Conservation (phyloP, 2,329 filamentous ascomycete species). For the Sclerotinia nivalis region DNA sequence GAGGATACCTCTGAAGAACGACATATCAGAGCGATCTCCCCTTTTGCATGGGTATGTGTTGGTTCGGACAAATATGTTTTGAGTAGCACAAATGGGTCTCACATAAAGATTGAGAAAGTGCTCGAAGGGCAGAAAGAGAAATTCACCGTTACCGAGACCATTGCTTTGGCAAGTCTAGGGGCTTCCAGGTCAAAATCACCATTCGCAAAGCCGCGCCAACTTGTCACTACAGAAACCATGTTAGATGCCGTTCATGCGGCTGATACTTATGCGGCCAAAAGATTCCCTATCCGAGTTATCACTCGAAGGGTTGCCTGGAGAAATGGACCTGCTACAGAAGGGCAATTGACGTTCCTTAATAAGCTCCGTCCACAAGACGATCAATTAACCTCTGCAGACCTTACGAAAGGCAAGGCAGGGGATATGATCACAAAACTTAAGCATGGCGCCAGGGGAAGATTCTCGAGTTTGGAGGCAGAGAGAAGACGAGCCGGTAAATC, state of each 20-base stretch:
- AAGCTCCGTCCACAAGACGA: conserved; percentile 58
- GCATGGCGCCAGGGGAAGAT: conserved; percentile 73
- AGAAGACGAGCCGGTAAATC: conserved; percentile 52
- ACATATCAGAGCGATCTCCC: conserved; percentile 75
- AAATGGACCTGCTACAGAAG: conserved; percentile 59
- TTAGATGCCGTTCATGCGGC: conserved; percentile 77
- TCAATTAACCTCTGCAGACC: conserved; percentile 53
- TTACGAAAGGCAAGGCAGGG: conserved; percentile 78
- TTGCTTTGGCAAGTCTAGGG: conserved; percentile 26
- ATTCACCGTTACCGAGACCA: conserved; percentile 44
- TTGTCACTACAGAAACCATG: conserved; percentile 67
- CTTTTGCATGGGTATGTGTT: conserved; percentile 79
- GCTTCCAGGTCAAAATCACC: conserved; percentile 52
- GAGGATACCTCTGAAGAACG: conserved; percentile 76
- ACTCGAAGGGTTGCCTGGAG: conserved; percentile 70
- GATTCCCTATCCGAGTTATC: conserved; percentile 69
- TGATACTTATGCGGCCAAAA: conserved; percentile 73
- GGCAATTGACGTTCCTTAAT: conserved; percentile 70
- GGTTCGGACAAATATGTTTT: conserved; percentile 72
- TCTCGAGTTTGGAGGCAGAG: conserved; percentile 52
- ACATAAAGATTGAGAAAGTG: conserved; percentile 51
- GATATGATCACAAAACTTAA: conserved; percentile 94
- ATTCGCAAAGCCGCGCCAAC: conserved; percentile 66
- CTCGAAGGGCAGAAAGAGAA: conserved; percentile 27
- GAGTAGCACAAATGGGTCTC: conserved; percentile 62